These are phyloP conservation scores for Raffaelea deltoideospora DNA, from an alignment of 2,329 filamentous ascomycete species.

Conservation along the genomic window DNA sequence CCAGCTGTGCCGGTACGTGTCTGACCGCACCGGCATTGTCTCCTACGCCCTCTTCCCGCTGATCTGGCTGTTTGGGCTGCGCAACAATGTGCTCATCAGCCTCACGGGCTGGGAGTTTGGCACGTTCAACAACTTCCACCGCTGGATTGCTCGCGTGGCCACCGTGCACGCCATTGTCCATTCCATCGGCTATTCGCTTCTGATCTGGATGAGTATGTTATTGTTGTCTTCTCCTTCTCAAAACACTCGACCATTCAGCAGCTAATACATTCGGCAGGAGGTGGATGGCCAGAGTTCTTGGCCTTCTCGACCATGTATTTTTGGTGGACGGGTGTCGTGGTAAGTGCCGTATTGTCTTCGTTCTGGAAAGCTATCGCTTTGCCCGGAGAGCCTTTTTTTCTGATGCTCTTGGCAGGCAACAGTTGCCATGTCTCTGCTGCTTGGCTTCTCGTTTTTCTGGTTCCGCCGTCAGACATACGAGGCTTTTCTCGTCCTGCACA, in stretches of 20 bases:
- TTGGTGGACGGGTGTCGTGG: conserved; percentile 9
- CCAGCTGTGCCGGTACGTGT: conserved; percentile 8
- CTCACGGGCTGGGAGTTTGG: conserved; percentile 54
- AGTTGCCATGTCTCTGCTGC: conserved; percentile 26
- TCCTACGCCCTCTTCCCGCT: conserved; percentile 8
- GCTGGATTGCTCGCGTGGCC: conserved; percentile 47
- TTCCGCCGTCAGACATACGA: conserved; percentile 38
- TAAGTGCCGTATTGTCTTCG: background rate
- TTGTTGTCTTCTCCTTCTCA: background rate
- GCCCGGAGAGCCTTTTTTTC: background rate
- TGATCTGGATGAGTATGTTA: conserved; percentile 15
- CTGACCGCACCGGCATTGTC: conserved; percentile 10
- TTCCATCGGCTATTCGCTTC: conserved; percentile 39
- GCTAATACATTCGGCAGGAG: background rate
- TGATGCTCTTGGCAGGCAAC: conserved; percentile 16
- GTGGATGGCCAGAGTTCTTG: background rate
- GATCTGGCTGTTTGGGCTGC: conserved; percentile 38
- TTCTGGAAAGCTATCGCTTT: too few species aligned
- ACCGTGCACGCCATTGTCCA: conserved; percentile 48
- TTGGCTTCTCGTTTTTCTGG: conserved; percentile 34
- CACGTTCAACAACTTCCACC: conserved; percentile 52
- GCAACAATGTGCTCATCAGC: conserved; percentile 53
- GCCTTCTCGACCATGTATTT: background rate
- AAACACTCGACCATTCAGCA: background rate
- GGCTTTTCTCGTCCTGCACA: conserved; percentile 27